Evolutionary conservation across 1,139 yeast genomes (phyloP), one percentile per base, ranked within the genome.

Genomic region (Taiozyma sp.): DNA sequence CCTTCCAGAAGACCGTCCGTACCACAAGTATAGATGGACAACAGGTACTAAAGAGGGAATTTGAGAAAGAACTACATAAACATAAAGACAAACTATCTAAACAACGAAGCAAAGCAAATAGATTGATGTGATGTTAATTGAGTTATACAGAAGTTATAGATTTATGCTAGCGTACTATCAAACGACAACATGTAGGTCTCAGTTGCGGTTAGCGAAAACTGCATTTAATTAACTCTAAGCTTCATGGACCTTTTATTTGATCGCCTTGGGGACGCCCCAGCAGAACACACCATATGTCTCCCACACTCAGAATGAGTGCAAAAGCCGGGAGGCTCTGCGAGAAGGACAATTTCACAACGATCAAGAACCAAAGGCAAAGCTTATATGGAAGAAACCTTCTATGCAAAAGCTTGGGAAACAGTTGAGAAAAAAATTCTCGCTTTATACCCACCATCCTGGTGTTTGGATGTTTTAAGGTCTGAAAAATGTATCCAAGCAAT

Each of bases 11-110:
- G 50, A 46, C 16, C 74, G 70, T 50, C 73, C 73, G 16, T 72
- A 72, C 13, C 54, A 70, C 55, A 56, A 61, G 3, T 61, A 68
- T 36, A 67, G 73, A 61, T 70, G 74, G 74, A 65, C 60, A 47
- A 41, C 41, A 10, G 55, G 53, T 3, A 44, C 50, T 4, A 29
- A 34, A 22, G 51, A 52, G 10, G 10, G 51, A 50, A 16, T 52
- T 52, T 41, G 39, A 45, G 10, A 39, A 45, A 14, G 42, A 44
- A 12, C 34, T 51, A 9, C 42, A 19, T 10, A 13, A 48, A n/a
- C 45, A 51, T 45, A 51, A 51, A 27, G 34, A 46, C 14, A 40
- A 43, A 14, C 28, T 49, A 28, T 39, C 47, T 16, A 39, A 14
- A 22, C 43, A 44, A 38, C 51, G 44, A 29, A 48, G 45, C 22